A percentile compares a stretch with the other conserved stretches of the same genome.
phyloP scores from a whole-genome alignment of 495 filamentous ascomycete species.

The Talaromyces borbonicus region DNA sequence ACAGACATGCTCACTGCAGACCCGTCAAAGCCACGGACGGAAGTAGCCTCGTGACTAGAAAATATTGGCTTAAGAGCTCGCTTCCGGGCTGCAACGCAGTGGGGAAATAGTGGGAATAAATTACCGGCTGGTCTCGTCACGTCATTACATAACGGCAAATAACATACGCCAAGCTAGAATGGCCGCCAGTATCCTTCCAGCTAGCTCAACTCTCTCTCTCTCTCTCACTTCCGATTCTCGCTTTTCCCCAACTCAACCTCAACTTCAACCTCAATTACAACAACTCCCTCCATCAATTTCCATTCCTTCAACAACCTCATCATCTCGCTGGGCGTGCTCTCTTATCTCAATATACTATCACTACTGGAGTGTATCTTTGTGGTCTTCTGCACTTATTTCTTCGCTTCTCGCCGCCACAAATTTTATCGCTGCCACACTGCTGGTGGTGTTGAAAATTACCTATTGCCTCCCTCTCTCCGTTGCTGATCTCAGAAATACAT shows the following conservation, averaged over 20 bases:
- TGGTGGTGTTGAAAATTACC: constrained; percentile 14
- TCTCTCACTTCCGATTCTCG: constrained; percentile 9
- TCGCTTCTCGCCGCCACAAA: too few relatives aligned
- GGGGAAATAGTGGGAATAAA: too few relatives aligned
- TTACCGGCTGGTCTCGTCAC: too few relatives aligned
- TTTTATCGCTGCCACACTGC: too few relatives aligned
- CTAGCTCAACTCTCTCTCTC: constrained; percentile 7
- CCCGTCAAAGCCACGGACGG: too few relatives aligned
- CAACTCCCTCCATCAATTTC: constrained; percentile 5
- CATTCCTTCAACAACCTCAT: background rate
- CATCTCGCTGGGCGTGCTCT: constrained; percentile 26
- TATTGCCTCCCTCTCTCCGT: constrained; percentile 8
- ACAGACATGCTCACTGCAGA: too few relatives aligned
- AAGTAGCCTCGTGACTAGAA: too few relatives aligned
- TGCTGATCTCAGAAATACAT: background rate
- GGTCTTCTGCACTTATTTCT: constrained; percentile 20
- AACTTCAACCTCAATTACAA: constrained; percentile 6
- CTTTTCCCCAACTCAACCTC: constrained; percentile 8
- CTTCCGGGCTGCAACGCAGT: too few relatives aligned
- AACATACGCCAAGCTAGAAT: too few relatives aligned
- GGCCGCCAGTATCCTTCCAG: too few relatives aligned
- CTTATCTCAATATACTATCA: constrained; percentile 11
- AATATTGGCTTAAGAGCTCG: too few relatives aligned
- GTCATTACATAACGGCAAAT: too few relatives aligned
- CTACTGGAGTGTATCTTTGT: constrained; percentile 14